These are phyloP conservation scores for Fusarium zealandicum DNA, from an alignment of 2,329 filamentous ascomycete genomes.

Conservation along the genomic window DNA sequence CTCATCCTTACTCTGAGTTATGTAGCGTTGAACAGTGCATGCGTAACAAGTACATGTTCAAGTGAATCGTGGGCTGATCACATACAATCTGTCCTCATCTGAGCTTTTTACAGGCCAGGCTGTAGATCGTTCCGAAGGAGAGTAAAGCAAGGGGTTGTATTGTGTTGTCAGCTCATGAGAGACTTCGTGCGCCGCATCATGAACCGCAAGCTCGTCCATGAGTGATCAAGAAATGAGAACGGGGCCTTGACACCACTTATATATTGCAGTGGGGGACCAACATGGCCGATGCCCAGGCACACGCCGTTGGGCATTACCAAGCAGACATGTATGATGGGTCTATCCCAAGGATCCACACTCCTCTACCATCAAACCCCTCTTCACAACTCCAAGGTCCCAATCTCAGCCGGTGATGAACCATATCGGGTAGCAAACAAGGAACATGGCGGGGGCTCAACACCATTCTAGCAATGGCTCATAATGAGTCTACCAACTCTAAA, in stretches of 20 bases:
- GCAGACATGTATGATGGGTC: constrained; percentile 9
- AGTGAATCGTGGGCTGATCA: neutral
- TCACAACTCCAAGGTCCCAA: constrained; percentile 20
- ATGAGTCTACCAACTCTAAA: constrained; percentile 6
- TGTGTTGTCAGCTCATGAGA: neutral
- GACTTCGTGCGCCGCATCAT: neutral
- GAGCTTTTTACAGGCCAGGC: constrained; percentile 1
- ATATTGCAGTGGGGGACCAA: constrained; percentile 11
- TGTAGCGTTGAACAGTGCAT: too few relatives aligned
- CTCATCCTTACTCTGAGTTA: constrained; percentile 6
- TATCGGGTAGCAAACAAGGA: constrained; percentile 22
- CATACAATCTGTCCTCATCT: neutral
- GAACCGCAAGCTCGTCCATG: constrained; percentile 1
- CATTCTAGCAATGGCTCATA: constrained; percentile 20
- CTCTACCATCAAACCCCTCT: constrained; percentile 9
- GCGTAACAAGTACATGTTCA: neutral
- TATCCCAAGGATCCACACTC: constrained; percentile 17
- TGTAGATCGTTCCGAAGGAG: neutral
- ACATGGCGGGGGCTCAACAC: constrained; percentile 16
- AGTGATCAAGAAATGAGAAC: neutral
- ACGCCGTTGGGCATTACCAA: constrained; percentile 8
- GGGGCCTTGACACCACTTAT: constrained; percentile 25
- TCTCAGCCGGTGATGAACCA: constrained; percentile 19
- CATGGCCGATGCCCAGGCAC: constrained; percentile 2
- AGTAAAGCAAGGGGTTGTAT: neutral